Base-by-base conservation (phyloP, 140 eudicot species). In the Ambrosia hybrid region DNA sequence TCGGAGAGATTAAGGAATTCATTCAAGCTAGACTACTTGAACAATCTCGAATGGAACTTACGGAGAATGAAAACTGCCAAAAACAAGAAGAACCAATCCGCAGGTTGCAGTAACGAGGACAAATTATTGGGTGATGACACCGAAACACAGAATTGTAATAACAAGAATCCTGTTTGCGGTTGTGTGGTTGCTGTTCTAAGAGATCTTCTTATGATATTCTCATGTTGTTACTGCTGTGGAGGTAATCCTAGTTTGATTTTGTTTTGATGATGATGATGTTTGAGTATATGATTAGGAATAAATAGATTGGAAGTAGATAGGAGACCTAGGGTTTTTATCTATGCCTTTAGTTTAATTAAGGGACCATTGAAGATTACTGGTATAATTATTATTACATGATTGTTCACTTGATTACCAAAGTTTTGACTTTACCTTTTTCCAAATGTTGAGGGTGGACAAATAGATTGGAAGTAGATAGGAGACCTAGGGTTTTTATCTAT, bases 171-270 rank as follows among this genome's bases (percentile, higher is more conserved):
- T 38, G 15, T 71, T 16, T 2, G 57, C 17, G 57, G 69, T 38
- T 45, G 75, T 48, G 39, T 43, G 9, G 58, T 17, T 33, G 13
- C 72, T 68, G 63, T 75, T 79, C 3, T 46, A 55, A 75, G 83
- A 14, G 95, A 88, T 34, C 39, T 83, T 9, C 59, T 81, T 6
- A 14, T 85, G 82, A 65, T 88, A n/a, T 57, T 76, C 76, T 82
- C 95, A 16, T 87, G 87, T 71, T 87, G 87, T 17, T 84, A 76
- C 79, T 79, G 90, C 79, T 88, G 91, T 79, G 95, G 89, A 83
- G 91, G 95, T 88, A 82, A 80, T 30, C 65, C 10, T 12, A n/a
- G n/a, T 7, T 30, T 30, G 34, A n/a, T 73, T 52, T 51, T 15
- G 46, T 36, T 61, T 36, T 48, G n/a, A n/a, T 11, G 43, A 6